Evolutionary conservation across 1,139 yeast genomes (phyloP).

Genomic region (Zygoascus meyerae): DNA sequence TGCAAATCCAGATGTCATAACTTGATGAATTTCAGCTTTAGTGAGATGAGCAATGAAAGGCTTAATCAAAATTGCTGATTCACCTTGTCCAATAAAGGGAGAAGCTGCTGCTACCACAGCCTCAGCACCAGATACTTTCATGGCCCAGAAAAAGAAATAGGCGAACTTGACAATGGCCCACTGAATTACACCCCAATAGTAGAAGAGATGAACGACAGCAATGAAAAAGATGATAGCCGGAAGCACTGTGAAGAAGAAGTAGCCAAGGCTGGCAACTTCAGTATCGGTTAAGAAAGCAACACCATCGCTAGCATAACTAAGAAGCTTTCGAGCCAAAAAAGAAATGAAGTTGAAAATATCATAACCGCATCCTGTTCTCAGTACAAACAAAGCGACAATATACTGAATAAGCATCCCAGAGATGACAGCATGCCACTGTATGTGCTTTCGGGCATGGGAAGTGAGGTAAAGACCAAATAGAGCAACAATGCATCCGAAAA

Average conservation of each 20-base stretch:
- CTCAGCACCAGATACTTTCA: constrained; percentile 60
- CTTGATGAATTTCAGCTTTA: constrained; percentile 58
- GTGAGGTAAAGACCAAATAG: constrained; percentile 43
- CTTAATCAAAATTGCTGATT: constrained; percentile 57
- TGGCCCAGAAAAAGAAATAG: constrained; percentile 55
- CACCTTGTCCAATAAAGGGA: constrained; percentile 67
- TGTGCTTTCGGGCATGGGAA: constrained; percentile 42
- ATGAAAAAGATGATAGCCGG: constrained; percentile 63
- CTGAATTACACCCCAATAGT: constrained; percentile 55
- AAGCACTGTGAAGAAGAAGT: constrained; percentile 55
- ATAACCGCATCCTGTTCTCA: constrained; percentile 56
- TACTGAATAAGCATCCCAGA: constrained; percentile 60
- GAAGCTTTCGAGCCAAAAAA: constrained; percentile 51
- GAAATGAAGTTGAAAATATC: constrained; percentile 62
- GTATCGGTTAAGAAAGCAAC: constrained; percentile 52
- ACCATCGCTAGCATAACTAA: constrained; percentile 58
- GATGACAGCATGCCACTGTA: constrained; percentile 59
- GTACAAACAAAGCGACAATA: constrained; percentile 55
- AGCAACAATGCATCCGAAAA: constrained; percentile 52
- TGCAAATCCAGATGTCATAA: constrained; percentile 62
- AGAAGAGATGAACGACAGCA: constrained; percentile 57
- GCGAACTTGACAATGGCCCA: constrained; percentile 61
- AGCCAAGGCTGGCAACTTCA: constrained; percentile 39
- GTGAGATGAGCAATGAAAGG: constrained; percentile 59
- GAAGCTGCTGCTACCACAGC: constrained; percentile 66